phyloP scores from a whole-genome alignment of 2,329 filamentous ascomycete genomes.

The Zymoseptoria passerinii region DNA sequence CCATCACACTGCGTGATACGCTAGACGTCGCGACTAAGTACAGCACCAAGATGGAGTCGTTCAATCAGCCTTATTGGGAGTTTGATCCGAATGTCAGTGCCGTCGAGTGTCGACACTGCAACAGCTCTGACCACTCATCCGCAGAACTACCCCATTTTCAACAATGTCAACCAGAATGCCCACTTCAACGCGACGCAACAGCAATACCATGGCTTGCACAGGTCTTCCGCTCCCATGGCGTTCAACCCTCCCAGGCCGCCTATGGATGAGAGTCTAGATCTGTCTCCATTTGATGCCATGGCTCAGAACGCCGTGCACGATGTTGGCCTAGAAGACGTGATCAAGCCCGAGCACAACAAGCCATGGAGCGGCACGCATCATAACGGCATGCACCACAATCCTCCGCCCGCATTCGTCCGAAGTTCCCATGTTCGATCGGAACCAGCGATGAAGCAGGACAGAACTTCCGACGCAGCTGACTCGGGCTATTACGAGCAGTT shows the following conservation, averaged over 20 bases:
- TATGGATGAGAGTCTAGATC: slow-evolving; percentile 1
- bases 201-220: not conserved
- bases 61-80: not conserved
- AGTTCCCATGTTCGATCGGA: slow-evolving; percentile 4
- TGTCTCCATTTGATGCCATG: slow-evolving; percentile 1
- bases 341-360: slow-evolving; percentile 5
- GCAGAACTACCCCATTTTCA: not conserved
- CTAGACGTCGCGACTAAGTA: not conserved
- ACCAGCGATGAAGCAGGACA: slow-evolving; percentile 5
- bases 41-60: not conserved
- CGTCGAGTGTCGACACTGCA: not conserved
- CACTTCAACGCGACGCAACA: not conserved
- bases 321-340: slow-evolving; percentile 5
- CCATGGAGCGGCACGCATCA: slow-evolving; percentile 1
- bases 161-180: not conserved
- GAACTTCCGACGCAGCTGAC: slow-evolving; percentile 7
- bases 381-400: not conserved
- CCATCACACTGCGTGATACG: not conserved
- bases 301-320: not conserved
- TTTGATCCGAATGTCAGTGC: not conserved
- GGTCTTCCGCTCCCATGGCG: slow-evolving; percentile 3
- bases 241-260: not conserved
- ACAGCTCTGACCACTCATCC: not conserved
- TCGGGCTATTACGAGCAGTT: slow-evolving; percentile 14
- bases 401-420: not conserved